Evolutionary conservation across 1,284 basidiomycete species (phyloP).

Genomic region (Puccinia brachypodii): DNA sequence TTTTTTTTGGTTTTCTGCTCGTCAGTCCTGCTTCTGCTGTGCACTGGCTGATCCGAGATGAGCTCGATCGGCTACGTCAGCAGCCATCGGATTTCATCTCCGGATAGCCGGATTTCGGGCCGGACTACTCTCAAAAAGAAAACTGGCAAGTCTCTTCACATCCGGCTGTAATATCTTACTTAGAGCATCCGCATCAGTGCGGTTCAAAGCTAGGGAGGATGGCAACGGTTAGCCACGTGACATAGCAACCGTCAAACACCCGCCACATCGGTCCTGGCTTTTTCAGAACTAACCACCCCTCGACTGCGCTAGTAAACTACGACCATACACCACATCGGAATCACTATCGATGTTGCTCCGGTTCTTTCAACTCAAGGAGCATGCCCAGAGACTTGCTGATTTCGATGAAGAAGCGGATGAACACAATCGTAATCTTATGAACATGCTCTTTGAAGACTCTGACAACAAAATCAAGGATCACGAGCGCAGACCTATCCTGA

Average conservation of each 20-base stretch:
- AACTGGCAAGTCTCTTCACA: background rate
- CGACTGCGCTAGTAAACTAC: background rate
- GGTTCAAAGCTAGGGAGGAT: background rate
- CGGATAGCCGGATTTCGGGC: too few species aligned
- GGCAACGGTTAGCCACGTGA: background rate
- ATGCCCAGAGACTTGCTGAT: background rate
- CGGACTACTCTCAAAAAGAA: background rate
- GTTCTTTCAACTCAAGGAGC: background rate
- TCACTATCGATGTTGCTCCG: background rate
- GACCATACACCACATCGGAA: background rate
- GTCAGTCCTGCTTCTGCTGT: background rate
- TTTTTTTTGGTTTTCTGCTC: background rate
- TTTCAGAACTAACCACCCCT: background rate
- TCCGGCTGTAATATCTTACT: background rate
- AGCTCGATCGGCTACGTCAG: background rate
- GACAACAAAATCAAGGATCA: background rate
- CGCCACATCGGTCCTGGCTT: background rate
- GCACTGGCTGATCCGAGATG: background rate
- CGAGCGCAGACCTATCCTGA: background rate
- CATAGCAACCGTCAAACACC: background rate
- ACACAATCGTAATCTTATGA: background rate
- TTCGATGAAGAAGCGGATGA: background rate
- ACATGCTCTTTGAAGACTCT: background rate
- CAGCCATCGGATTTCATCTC: too few species aligned
- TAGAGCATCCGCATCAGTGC: constrained; percentile 3